Conservation (phyloP, 228 moss, liverwort and hornwort species). For the Sphagnum magellanicum region DNA sequence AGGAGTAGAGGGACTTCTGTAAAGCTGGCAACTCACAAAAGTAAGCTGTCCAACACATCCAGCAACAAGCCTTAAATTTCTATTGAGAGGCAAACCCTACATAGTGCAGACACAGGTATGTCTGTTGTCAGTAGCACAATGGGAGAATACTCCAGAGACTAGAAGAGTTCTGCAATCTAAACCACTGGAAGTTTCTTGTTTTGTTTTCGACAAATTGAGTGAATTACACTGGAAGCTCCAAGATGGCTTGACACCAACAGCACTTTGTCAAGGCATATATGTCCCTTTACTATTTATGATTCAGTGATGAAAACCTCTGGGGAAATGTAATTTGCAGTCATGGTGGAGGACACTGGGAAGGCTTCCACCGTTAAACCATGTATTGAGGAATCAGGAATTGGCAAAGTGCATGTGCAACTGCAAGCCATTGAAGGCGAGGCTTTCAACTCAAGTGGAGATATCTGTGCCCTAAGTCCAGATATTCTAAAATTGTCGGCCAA, state of each 20-base stretch:
- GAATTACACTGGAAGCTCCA: not conserved
- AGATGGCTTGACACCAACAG: too few species aligned
- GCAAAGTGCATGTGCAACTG: conserved; percentile 3
- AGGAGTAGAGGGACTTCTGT: conserved; percentile 6
- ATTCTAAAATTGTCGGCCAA: too few species aligned
- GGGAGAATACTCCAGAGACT: conserved; percentile 3
- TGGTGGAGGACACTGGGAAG: not conserved
- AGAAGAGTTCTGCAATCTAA: too few species aligned
- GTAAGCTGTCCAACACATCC: not conserved
- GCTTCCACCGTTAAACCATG: too few species aligned
- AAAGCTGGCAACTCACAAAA: conserved; percentile 2
- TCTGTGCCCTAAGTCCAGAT: not conserved
- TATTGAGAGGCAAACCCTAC: too few species aligned
- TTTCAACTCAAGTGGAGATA: conserved; percentile 6
- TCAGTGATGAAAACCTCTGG: not conserved
- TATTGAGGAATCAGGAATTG: too few species aligned
- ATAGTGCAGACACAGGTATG: too few species aligned
- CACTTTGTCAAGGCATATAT: not conserved
- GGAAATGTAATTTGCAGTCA: too few species aligned
- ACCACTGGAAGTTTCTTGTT: not conserved
- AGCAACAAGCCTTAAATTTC: not conserved
- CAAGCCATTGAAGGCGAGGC: conserved; percentile 4
- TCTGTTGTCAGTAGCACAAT: too few species aligned
- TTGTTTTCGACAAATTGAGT: not conserved
- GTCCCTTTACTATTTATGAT: too few species aligned